A percentile compares a stretch with the other conserved stretches of the same genome.
Conservation (phyloP, 805 yeast genomes). For the Myxozyma geophila region DNA sequence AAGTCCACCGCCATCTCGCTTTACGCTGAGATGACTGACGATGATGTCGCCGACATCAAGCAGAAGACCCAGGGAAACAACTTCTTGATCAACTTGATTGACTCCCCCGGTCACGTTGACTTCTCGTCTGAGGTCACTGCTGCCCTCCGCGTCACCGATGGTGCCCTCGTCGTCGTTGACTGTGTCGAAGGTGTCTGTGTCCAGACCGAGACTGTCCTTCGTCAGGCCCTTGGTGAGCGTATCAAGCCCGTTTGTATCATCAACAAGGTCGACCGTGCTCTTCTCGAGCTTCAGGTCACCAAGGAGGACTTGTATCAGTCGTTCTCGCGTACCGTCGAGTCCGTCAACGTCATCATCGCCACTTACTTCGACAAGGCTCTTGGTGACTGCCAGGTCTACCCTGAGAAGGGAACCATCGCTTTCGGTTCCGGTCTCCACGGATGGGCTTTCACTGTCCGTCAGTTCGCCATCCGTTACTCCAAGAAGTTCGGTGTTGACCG, state of each 20-base stretch:
- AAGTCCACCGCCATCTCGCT: conserved; percentile 98
- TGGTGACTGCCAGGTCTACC: conserved; percentile 98
- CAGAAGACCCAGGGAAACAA: conserved; percentile 91
- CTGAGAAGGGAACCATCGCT: conserved; percentile 98
- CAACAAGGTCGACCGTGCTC: conserved; percentile 99
- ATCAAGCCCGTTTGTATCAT: conserved; percentile 98
- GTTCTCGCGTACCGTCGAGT: conserved; percentile 98
- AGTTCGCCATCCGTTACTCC: conserved; percentile 96
- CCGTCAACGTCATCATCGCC: conserved; percentile 97
- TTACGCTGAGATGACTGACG: conserved; percentile 84
- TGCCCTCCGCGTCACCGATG: conserved; percentile 99
- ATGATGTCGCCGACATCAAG: conserved; percentile 83
- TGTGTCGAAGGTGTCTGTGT: conserved; percentile 99
- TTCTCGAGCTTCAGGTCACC: conserved; percentile 96
- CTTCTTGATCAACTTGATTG: conserved; percentile 97
- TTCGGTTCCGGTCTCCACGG: conserved; percentile 99
- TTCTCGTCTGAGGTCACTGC: conserved; percentile 99
- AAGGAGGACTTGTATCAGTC: conserved; percentile 99
- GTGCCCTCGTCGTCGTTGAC: conserved; percentile 99
- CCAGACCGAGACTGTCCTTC: conserved; percentile 98
- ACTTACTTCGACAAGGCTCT: conserved; percentile 87
- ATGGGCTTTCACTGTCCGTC: conserved; percentile 99
- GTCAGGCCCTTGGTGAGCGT: conserved; percentile 99
- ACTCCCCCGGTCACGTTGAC: conserved; percentile 99
- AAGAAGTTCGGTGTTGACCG: conserved; percentile 99